phyloP scores from a whole-genome alignment of 2,329 filamentous ascomycete genomes.

The Helotiales sp. region DNA sequence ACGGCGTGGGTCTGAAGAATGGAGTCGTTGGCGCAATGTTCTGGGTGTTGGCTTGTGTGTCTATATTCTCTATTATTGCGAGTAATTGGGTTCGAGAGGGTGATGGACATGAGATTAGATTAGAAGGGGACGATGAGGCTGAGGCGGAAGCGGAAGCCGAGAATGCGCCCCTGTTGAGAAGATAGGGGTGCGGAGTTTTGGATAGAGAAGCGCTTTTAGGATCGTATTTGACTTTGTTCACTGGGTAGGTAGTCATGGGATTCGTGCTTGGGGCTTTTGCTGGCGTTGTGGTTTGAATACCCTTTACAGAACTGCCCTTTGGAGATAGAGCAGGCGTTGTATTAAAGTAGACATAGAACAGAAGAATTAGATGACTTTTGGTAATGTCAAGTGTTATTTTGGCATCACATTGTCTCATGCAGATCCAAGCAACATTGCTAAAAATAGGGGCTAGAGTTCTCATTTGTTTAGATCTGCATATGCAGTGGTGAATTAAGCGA shows the following conservation, averaged over 20 bases:
- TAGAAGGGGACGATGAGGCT: slow-evolving; percentile 64
- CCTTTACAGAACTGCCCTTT: neutral
- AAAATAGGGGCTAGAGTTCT: too few species aligned
- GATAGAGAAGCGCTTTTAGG: neutral
- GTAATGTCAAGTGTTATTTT: neutral
- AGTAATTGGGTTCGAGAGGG: slow-evolving; percentile 64
- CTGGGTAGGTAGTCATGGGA: too few species aligned
- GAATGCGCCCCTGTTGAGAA: slow-evolving; percentile 29
- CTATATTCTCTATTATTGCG: slow-evolving; percentile 55
- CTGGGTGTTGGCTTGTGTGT: slow-evolving; percentile 54
- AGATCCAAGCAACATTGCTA: neutral
- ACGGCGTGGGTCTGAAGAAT: slow-evolving; percentile 60
- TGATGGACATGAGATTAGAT: slow-evolving; percentile 67
- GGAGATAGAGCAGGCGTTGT: neutral
- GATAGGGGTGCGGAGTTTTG: neutral
- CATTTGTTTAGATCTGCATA: too few species aligned
- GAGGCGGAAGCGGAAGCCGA: slow-evolving; percentile 37
- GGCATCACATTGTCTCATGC: neutral
- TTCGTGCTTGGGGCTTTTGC: neutral
- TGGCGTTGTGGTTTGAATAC: slow-evolving; percentile 7
- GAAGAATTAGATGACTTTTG: neutral
- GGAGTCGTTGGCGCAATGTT: slow-evolving; percentile 57
- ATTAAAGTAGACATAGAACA: neutral
- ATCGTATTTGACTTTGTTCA: neutral
- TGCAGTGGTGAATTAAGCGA: neutral